Evolutionary conservation across 129 eudicot species (phyloP), one percentile per base, ranked within the genome.

Genomic region (Oenanthe sinensis): DNA sequence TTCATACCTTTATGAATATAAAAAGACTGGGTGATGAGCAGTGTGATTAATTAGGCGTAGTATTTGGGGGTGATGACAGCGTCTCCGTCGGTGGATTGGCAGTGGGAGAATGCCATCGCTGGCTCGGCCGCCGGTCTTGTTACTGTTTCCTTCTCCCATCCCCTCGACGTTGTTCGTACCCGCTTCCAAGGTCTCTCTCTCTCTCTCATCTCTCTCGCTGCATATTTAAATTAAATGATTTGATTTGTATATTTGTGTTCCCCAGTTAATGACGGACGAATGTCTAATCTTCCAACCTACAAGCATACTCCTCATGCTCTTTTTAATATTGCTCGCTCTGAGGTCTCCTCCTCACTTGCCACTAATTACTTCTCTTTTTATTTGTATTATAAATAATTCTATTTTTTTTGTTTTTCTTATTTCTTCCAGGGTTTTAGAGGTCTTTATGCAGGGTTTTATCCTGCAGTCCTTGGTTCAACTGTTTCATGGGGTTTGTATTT

Each of bases 91-190:
- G 86, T 62, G 81, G 88, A 83, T 71, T 88, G 95, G 97, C 88
- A 87, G 79, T 90, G 96, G 98, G 93, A 96, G 85, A 92, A 89
- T 85, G 97, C 96, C 86, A 76, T 76, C 76, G 97, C 99, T 78
- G 99, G 99, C 7, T 82, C 99, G 82, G n/a, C 84, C 79, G 99
- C 99, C 48, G 99, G 99, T 33, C 84, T 96, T 67, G 99, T 97
- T 44, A 90, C 99, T 77, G 97, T 89, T 79, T 83, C 95, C 55
- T 89, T 89, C 88, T 75, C 92, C 72, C 97, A 96, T 70, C 99
- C 99, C 30, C 97, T 95, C 58, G 99, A 92, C 84, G 99, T 96
- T 77, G 95, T 96, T 84, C 99, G 99, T 42, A 92, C 99, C 20
- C 85, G 99, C 78, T 96, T 96, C 83, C 97, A 90, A 87, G 97